Conservation (phyloP, 1,284 basidiomycete species). For the Melanopsichium pennsylvanicum region DNA sequence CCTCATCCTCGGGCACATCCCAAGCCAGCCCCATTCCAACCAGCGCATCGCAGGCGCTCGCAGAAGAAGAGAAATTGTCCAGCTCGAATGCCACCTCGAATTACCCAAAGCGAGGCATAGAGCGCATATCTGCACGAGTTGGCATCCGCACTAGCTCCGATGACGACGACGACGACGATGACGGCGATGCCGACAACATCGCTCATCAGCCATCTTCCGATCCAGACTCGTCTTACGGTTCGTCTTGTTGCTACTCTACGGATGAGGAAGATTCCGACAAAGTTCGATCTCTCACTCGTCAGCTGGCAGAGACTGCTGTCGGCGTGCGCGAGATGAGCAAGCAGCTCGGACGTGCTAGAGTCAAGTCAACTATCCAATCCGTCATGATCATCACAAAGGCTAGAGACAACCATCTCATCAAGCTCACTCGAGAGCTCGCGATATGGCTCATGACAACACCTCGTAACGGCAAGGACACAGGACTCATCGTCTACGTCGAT, state of each 20-base stretch:
- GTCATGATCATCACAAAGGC: conserved; percentile 98
- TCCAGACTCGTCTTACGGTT: conserved; percentile 28
- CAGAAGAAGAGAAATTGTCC: conserved; percentile 11
- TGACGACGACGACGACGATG: conserved; percentile 39
- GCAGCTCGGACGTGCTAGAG: conserved; percentile 91
- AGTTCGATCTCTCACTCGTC: conserved; percentile 78
- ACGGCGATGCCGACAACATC: conserved; percentile 25
- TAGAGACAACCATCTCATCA: conserved; percentile 93
- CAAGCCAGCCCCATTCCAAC: not conserved
- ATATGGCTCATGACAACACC: conserved; percentile 63
- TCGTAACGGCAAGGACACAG: conserved; percentile 49
- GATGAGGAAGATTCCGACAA: conserved; percentile 74
- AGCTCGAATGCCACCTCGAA: conserved; percentile 23
- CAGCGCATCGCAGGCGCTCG: not conserved
- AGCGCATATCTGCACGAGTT: conserved; percentile 22
- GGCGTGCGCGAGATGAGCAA: conserved; percentile 99
- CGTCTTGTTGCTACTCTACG: conserved; percentile 36
- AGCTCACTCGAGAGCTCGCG: conserved; percentile 90
- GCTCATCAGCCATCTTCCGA: conserved; percentile 29
- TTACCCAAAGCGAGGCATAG: not conserved
- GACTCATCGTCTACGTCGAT: conserved; percentile 79
- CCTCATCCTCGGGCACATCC: not conserved
- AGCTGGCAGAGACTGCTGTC: conserved; percentile 94
- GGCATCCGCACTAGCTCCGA: conserved; percentile 32
- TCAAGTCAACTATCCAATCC: conserved; percentile 88